phyloP scores from a whole-genome alignment of 73 alveolate genomes.

The Breviolum minutum region DNA sequence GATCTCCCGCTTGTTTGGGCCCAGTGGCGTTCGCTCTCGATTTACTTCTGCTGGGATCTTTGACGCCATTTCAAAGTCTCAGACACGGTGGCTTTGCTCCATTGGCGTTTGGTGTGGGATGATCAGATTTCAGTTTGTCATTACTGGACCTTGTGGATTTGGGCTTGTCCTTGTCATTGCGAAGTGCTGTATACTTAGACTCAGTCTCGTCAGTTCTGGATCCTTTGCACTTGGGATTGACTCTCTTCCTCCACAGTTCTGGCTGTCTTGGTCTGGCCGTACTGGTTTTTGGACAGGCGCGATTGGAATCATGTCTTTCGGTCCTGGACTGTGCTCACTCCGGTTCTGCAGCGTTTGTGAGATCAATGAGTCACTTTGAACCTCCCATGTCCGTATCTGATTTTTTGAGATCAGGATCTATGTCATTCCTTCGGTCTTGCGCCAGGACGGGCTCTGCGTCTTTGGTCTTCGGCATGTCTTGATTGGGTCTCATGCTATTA shows the following conservation, averaged over 20 bases:
- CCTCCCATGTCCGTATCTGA: background rate
- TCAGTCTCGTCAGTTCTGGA: background rate
- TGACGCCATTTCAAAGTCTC: background rate
- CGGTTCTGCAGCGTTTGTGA: background rate
- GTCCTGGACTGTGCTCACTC: background rate
- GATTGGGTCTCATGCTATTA: background rate
- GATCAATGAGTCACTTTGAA: background rate
- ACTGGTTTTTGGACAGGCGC: background rate
- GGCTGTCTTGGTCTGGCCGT: background rate
- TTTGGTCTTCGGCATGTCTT: background rate
- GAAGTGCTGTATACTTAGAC: background rate
- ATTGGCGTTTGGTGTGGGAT: background rate
- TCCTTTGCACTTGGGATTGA: background rate
- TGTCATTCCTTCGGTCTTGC: background rate
- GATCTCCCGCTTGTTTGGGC: background rate
- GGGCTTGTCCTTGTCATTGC: background rate
- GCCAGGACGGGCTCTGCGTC: background rate
- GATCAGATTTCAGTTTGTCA: background rate
- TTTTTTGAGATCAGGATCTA: background rate
- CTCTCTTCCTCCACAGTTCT: background rate
- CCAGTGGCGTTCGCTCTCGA: background rate
- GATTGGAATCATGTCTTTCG: background rate
- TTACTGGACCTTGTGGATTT: conserved; percentile 10
- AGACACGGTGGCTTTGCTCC: background rate
- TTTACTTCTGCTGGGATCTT: background rate